phyloP scores from a whole-genome alignment of 768 basidiomycete genomes.

The Terana coerulea region DNA sequence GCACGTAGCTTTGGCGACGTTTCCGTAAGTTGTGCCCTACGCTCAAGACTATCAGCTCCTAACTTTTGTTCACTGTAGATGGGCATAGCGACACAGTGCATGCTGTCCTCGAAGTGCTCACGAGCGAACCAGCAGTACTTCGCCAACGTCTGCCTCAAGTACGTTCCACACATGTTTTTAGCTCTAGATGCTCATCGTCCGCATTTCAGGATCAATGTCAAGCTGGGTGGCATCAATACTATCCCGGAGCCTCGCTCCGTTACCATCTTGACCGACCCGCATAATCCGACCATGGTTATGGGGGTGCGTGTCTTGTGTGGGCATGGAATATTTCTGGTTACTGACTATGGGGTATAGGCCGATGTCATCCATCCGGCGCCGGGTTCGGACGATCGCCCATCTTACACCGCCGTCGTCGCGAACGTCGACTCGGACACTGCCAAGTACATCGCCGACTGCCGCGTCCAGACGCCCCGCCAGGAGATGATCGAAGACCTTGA shows the following conservation, averaged over 20 bases:
- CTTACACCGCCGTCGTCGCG: slow-evolving; percentile 75
- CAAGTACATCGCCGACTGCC: slow-evolving; percentile 61
- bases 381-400: slow-evolving; percentile 72
- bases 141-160: slow-evolving; percentile 81
- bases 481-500: slow-evolving; percentile 75
- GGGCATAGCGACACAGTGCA: slow-evolving; percentile 77
- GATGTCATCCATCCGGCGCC: slow-evolving; percentile 84
- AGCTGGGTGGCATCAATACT: slow-evolving; percentile 79
- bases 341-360: slow-evolving; percentile 37
- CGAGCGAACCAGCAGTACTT: slow-evolving; percentile 72
- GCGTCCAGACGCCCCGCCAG: slow-evolving; percentile 64
- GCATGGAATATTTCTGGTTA: neutral
- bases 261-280: slow-evolving; percentile 58
- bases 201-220: slow-evolving; percentile 82
- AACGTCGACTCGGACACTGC: slow-evolving; percentile 74
- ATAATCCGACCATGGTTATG: slow-evolving; percentile 75
- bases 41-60: neutral
- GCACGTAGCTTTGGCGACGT: slow-evolving; percentile 66
- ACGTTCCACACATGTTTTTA: slow-evolving; percentile 20
- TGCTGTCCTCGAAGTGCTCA: slow-evolving; percentile 63
- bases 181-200: too few species aligned
- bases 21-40: slow-evolving; percentile 28
- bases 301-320: slow-evolving; percentile 36
- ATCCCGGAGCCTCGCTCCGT: slow-evolving; percentile 69
- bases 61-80: slow-evolving; percentile 32